Conservation (phyloP, 345 rosid species). For the Rhizophora mangle region DNA sequence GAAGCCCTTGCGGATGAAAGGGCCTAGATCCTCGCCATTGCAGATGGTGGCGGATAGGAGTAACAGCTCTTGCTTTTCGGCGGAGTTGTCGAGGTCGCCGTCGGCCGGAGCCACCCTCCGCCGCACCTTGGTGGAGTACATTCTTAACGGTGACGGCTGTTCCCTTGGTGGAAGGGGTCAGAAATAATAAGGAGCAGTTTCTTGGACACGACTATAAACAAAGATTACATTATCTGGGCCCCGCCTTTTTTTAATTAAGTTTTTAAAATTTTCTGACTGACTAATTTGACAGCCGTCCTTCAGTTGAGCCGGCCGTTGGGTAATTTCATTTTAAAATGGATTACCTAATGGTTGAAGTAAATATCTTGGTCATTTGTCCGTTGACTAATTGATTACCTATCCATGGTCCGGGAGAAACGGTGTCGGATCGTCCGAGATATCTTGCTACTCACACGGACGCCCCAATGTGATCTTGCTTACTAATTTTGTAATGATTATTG, state of each 20-base stretch:
- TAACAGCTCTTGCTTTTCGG: conserved; percentile 75
- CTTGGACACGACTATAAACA: not conserved
- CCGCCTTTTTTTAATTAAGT: too few species aligned
- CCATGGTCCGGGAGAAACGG: not conserved
- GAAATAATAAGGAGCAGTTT: not conserved
- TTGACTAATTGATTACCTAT: too few species aligned
- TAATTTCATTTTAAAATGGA: not conserved
- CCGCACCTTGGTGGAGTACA: conserved; percentile 71
- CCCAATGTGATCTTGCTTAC: too few species aligned
- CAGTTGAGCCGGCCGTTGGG: not conserved
- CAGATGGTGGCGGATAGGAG: conserved; percentile 84
- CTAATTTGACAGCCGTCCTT: not conserved
- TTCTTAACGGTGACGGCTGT: not conserved
- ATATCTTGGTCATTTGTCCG: not conserved
- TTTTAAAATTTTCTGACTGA: not conserved
- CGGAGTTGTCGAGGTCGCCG: conserved; percentile 60
- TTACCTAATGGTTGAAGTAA: not conserved
- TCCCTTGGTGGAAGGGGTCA: not conserved
- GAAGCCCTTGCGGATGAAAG: conserved; percentile 83
- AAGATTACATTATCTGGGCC: too few species aligned
- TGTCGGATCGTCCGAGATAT: not conserved
- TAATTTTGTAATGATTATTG: too few species aligned
- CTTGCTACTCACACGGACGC: too few species aligned
- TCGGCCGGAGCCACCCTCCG: conserved; percentile 61
- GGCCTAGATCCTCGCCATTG: conserved; percentile 90